phyloP scores from a whole-genome alignment of 2,329 filamentous ascomycete species.

The Fusarium sp. region DNA sequence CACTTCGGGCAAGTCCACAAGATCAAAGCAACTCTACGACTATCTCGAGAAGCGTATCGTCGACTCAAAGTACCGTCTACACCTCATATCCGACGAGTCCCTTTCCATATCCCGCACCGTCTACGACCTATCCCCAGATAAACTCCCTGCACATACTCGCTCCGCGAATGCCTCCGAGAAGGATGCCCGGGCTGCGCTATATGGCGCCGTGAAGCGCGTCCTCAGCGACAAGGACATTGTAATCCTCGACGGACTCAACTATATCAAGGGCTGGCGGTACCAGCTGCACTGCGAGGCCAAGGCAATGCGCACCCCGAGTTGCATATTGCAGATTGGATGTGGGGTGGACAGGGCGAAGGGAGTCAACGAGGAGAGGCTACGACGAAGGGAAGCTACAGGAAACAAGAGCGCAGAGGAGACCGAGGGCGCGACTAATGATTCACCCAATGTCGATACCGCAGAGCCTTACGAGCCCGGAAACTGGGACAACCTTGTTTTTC shows the following conservation, averaged over 20 bases:
- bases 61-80: slow-evolving; percentile 66
- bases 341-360: slow-evolving; percentile 58
- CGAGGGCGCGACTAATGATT: not conserved
- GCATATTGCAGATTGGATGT: slow-evolving; percentile 72
- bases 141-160: slow-evolving; percentile 65
- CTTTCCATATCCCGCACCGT: slow-evolving; percentile 73
- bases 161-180: slow-evolving; percentile 80
- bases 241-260: slow-evolving; percentile 81
- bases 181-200: slow-evolving; percentile 77
- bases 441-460: slow-evolving; percentile 30
- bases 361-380: slow-evolving; percentile 68
- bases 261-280: slow-evolving; percentile 90
- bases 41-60: slow-evolving; percentile 68
- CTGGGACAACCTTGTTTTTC: slow-evolving; percentile 80
- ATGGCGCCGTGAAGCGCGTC: slow-evolving; percentile 78
- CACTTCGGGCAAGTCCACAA: slow-evolving; percentile 72
- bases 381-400: slow-evolving; percentile 22
- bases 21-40: slow-evolving; percentile 69
- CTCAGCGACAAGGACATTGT: slow-evolving; percentile 77
- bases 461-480: slow-evolving; percentile 64
- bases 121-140: slow-evolving; percentile 68
- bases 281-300: slow-evolving; percentile 87
- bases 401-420: not conserved
- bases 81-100: slow-evolving; percentile 76
- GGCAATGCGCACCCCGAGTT: slow-evolving; percentile 76